Evolutionary conservation across 2,329 filamentous ascomycete species (phyloP).

Genomic region (Ophiostoma australiae): DNA sequence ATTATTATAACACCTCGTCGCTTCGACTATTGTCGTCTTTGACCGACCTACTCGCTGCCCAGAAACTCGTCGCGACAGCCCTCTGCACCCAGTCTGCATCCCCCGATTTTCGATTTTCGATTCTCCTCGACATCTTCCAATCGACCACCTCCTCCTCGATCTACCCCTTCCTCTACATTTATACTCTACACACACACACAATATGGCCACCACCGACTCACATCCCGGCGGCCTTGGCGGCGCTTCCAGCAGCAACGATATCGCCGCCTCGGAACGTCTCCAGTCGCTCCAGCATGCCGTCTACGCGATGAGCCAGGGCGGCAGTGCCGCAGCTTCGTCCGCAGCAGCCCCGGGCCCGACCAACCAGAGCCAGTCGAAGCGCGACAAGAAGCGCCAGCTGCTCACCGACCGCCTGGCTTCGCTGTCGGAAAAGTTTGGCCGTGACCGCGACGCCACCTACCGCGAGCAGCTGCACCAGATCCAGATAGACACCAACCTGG

Average conservation of each 20-base stretch:
- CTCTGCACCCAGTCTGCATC: neutral
- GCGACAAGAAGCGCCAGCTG: constrained; percentile 81
- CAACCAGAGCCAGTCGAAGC: constrained; percentile 57
- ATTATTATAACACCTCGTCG: neutral
- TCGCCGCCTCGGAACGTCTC: constrained; percentile 1
- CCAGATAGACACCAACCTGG: constrained; percentile 83
- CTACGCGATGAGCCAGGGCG: neutral
- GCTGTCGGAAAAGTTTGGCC: constrained; percentile 71
- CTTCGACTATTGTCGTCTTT: neutral
- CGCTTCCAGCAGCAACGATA: neutral
- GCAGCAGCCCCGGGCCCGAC: neutral
- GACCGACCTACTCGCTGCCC: neutral
- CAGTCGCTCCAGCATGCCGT: constrained; percentile 9
- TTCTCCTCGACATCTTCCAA: neutral
- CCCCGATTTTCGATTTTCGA: neutral
- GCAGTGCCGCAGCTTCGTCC: neutral
- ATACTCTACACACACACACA: neutral
- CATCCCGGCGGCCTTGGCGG: neutral
- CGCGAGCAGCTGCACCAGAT: constrained; percentile 84
- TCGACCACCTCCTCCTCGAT: neutral
- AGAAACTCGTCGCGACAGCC: neutral
- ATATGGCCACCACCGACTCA: constrained; percentile 10
- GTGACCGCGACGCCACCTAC: constrained; percentile 78
- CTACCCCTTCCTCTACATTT: neutral
- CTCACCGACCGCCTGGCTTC: constrained; percentile 73